phyloP scores from a whole-genome alignment of 2,329 filamentous ascomycete species.

The Gnomoniopsis sp. region DNA sequence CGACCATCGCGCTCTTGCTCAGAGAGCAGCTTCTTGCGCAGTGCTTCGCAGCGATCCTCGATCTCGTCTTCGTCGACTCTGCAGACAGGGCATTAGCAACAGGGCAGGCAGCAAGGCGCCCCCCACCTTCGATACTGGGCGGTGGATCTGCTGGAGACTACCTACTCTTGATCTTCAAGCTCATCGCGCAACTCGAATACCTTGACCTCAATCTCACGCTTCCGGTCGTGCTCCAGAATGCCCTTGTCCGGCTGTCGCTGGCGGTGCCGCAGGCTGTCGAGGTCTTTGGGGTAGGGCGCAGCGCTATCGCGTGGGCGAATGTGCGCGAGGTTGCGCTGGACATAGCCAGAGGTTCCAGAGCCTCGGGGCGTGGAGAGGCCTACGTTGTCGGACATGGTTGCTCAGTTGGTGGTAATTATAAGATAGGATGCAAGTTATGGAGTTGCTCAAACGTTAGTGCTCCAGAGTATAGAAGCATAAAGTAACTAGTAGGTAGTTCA shows the following conservation, averaged over 20 bases:
- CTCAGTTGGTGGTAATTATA: too few relatives aligned
- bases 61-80: slow-evolving; percentile 88
- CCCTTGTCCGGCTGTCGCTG: slow-evolving; percentile 85
- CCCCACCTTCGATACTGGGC: not conserved
- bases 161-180: slow-evolving; percentile 84
- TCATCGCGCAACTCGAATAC: slow-evolving; percentile 86
- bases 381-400: slow-evolving; percentile 91
- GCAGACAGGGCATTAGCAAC: not conserved
- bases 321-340: slow-evolving; percentile 91
- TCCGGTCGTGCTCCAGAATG: slow-evolving; percentile 91
- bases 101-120: not conserved
- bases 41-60: slow-evolving; percentile 66
- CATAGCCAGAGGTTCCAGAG: slow-evolving; percentile 94
- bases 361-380: slow-evolving; percentile 91
- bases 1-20: slow-evolving; percentile 46
- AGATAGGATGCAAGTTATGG: not conserved
- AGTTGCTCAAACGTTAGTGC: not conserved
- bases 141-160: not conserved
- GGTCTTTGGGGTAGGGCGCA: slow-evolving; percentile 72
- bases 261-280: slow-evolving; percentile 66
- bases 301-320: slow-evolving; percentile 78
- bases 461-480: not conserved
- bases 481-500: not conserved
- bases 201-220: slow-evolving; percentile 87
- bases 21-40: slow-evolving; percentile 61